Evolutionary conservation across 129 eudicot species (phyloP).

Genomic region (Chrysanthemum makinoi): DNA sequence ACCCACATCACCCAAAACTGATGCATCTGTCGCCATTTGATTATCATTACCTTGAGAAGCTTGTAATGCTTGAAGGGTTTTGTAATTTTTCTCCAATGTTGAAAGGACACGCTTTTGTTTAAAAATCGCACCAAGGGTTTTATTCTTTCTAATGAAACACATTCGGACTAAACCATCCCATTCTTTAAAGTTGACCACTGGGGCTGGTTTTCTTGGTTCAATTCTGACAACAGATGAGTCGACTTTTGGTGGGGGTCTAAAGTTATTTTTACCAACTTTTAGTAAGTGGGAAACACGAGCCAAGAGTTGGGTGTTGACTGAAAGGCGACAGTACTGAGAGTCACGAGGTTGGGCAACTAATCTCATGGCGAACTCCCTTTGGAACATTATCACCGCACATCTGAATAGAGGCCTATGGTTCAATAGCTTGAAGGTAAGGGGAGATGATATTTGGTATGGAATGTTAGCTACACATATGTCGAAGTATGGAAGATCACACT

Average conservation of each 20-base stretch:
- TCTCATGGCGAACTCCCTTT: slow-evolving; percentile 92
- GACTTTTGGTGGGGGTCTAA: slow-evolving; percentile 94
- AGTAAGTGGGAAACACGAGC: slow-evolving; percentile 79
- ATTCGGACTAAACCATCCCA: slow-evolving; percentile 87
- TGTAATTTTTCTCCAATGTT: slow-evolving; percentile 73
- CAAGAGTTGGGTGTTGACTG: slow-evolving; percentile 87
- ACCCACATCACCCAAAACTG: slow-evolving; percentile 51
- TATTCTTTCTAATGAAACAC: slow-evolving; percentile 87
- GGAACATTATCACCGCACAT: slow-evolving; percentile 91
- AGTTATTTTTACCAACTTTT: slow-evolving; percentile 87
- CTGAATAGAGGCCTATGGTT: slow-evolving; percentile 76
- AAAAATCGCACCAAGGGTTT: slow-evolving; percentile 75
- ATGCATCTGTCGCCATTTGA: slow-evolving; percentile 45
- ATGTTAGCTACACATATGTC: slow-evolving; percentile 96
- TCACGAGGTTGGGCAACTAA: slow-evolving; percentile 96
- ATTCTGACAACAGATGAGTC: slow-evolving; percentile 94
- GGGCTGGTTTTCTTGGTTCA: slow-evolving; percentile 87
- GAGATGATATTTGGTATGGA: slow-evolving; percentile 94
- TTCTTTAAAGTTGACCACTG: slow-evolving; percentile 68
- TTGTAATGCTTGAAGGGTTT: slow-evolving; percentile 72
- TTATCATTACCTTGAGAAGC: slow-evolving; percentile 28
- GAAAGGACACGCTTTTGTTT: slow-evolving; percentile 63
- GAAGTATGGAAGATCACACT: slow-evolving; percentile 88
- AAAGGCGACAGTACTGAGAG: slow-evolving; percentile 76
- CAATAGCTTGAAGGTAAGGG: slow-evolving; percentile 73